phyloP scores from a whole-genome alignment of 176 grass and related monocot genomes.

The Dactylis glomerata region DNA sequence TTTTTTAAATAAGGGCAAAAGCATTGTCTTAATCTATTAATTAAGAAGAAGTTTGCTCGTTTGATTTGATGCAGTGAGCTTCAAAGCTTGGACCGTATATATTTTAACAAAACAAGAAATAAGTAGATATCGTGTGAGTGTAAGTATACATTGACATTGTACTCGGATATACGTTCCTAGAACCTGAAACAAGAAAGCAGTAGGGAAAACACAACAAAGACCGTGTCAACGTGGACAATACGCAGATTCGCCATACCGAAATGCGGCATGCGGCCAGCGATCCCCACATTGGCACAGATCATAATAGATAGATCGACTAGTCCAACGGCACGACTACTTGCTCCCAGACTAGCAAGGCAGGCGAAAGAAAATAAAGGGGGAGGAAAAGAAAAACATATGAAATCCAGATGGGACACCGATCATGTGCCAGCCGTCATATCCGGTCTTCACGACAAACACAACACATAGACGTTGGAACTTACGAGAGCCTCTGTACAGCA shows the following conservation, averaged over 20 bases:
- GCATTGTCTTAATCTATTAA: too few species aligned
- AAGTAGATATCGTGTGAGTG: not conserved
- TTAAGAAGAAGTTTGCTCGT: too few species aligned
- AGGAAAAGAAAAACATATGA: not conserved
- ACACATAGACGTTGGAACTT: conserved; percentile 9
- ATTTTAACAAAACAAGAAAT: not conserved
- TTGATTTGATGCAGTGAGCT: too few species aligned
- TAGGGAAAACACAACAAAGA: not conserved
- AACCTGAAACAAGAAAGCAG: not conserved
- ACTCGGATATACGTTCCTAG: not conserved
- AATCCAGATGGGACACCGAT: not conserved
- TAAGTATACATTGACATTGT: not conserved
- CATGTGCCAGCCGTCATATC: conserved; percentile 8
- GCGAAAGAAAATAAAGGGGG: not conserved
- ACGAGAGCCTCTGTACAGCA: not conserved
- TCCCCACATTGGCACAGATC: not conserved
- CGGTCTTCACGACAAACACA: conserved; percentile 4
- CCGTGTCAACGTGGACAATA: not conserved
- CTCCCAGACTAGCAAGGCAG: not conserved
- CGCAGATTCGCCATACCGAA: not conserved
- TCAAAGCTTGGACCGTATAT: too few species aligned
- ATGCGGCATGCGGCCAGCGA: not conserved
- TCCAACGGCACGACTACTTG: not conserved
- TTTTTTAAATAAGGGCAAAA: too few species aligned
- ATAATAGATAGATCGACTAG: not conserved